Conservation (phyloP, 208 protist species). For the Trichomonas vaginalis region DNA sequence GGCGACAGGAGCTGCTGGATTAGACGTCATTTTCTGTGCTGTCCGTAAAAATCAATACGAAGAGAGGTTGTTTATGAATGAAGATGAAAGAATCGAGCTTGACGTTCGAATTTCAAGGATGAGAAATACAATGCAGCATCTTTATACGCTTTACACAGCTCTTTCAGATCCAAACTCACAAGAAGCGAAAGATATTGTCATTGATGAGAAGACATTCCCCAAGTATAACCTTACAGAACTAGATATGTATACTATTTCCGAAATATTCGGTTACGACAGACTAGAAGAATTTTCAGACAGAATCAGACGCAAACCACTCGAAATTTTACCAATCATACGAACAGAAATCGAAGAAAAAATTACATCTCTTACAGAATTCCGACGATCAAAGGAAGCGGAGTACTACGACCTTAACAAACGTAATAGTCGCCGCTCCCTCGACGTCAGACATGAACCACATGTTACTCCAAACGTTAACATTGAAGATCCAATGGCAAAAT, state of each 20-base stretch:
- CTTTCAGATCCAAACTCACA: too few species aligned
- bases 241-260: too few species aligned
- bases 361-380: background rate
- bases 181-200: too few species aligned
- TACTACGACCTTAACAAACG: background rate
- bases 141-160: too few species aligned
- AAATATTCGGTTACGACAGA: too few species aligned
- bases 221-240: too few species aligned
- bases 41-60: background rate
- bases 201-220: too few species aligned
- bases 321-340: background rate
- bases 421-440: background rate
- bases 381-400: background rate
- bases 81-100: background rate
- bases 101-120: background rate
- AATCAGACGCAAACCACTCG: background rate
- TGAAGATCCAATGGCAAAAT: too few species aligned
- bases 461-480: too few species aligned
- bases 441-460: background rate
- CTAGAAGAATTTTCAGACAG: too few species aligned
- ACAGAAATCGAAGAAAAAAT: background rate
- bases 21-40: background rate
- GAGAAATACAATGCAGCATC: background rate
- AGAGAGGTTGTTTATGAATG: background rate
- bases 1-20: background rate